These are phyloP conservation scores for Cercospora canescens DNA, from an alignment of 2,329 filamentous ascomycete genomes.

Conservation along the genomic window DNA sequence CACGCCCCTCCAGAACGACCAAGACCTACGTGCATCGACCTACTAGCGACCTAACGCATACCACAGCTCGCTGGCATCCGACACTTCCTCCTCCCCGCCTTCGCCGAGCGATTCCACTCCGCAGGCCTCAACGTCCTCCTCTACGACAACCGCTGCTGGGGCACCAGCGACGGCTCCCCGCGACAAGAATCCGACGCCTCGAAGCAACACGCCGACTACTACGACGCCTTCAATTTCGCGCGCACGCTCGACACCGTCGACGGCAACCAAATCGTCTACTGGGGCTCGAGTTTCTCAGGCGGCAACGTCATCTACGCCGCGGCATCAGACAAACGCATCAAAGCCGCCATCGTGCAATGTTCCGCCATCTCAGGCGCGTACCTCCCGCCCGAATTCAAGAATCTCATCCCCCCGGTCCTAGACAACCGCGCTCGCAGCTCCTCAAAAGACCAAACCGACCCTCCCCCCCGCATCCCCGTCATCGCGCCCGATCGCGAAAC, in stretches of 20 bases:
- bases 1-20: too few relatives aligned
- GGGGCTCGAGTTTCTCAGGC: not conserved
- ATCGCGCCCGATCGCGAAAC: not conserved
- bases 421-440: not conserved
- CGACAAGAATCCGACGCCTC: not conserved
- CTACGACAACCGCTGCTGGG: not conserved
- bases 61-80: not conserved
- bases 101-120: not conserved
- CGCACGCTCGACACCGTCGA: not conserved
- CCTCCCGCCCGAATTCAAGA: not conserved
- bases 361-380: not conserved
- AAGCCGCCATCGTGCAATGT: not conserved
- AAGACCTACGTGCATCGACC: too few relatives aligned
- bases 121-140: not conserved
- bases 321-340: not conserved
- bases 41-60: not conserved
- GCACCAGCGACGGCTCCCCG: not conserved
- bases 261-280: not conserved
- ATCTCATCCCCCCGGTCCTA: not conserved
- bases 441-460: too few relatives aligned
- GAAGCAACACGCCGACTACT: not conserved
- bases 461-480: not conserved
- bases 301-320: not conserved
- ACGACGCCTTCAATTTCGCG: not conserved
- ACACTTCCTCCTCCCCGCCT: not conserved